Evolutionary conservation across 192 early-diverging fungal species (phyloP), one percentile per base, ranked within the genome.

Genomic region (Glomus cerebriforme): DNA sequence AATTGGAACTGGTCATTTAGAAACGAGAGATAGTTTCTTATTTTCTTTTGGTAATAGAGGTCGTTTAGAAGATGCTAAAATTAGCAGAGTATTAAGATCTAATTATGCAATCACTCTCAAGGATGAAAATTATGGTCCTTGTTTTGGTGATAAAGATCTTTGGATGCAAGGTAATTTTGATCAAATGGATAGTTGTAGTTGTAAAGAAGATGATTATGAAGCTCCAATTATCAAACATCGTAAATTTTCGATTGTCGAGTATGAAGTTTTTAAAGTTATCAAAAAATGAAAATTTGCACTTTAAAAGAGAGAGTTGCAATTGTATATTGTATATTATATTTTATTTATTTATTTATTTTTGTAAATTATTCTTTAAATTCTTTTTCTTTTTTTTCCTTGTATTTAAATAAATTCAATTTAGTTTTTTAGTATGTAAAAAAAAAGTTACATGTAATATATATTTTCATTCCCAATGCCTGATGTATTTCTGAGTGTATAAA

Each of bases 131-230:
- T 37, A 68, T 37, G 66, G 66, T 68, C 66, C 66, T 35, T 68
- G 66, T 37, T 68, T 68, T 68, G 66, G 66, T 22, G 66, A 68
- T 68, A 68, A 68, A 68, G 66, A 68, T 39, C 34, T 68, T 35
- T 68, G n/a, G 66, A 68, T 68, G 66, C 66, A 68, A 35, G 66
- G 66, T 35, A 34, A 68, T 68, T 68, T 68, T 37, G 8, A 7
- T 68, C 32, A 68, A 0, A 31, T 22, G 6, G 66, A 68, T 37
- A 68, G 66, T 68, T 68, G 66, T 68, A 68, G 66, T 68, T 68
- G 32, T 37, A 68, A 68, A 68, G 66, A 68, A 68, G 66, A 68
- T n/a, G 66, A 68, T 37, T 68, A 68, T n/a, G 66, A 68, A 68
- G 34, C 66, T 68, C 34, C 13, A 19, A 68, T 68, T 35, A 39